Percentiles rank a stretch among this genome's conserved stretches.
These are phyloP conservation scores for Gossypium stocksii DNA, from an alignment of 345 rosid genomes.

Conservation along the genomic window DNA sequence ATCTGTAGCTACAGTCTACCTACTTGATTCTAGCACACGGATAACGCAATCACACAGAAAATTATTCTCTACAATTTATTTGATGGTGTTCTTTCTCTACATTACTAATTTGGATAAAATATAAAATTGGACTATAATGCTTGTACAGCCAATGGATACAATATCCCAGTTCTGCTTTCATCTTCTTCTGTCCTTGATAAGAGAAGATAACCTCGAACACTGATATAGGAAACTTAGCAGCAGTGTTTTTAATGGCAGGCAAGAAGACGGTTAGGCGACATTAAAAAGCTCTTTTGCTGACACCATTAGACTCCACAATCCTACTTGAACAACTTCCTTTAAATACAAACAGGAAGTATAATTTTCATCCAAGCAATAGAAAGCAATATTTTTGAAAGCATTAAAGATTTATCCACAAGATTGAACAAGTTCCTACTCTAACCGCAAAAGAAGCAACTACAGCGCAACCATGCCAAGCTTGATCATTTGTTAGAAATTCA, in stretches of 20 bases:
- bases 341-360: neutral
- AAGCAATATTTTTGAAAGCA: neutral
- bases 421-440: neutral
- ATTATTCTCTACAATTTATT: neutral
- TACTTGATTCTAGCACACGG: neutral
- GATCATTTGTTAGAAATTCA: neutral
- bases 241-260: neutral
- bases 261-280: neutral
- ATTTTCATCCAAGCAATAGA: neutral
- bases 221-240: neutral
- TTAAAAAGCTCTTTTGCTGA: neutral
- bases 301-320: neutral
- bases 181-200: neutral
- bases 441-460: neutral
- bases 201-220: neutral
- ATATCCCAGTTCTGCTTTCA: neutral
- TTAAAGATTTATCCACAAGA: neutral
- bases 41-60: neutral
- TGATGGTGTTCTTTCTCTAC: neutral
- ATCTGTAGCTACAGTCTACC: neutral
- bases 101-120: neutral
- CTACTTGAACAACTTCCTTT: neutral
- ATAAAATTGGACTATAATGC: neutral
- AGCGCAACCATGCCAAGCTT: neutral
- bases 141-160: neutral